Base-by-base conservation (phyloP, 2,329 filamentous ascomycete genomes). In the Fusarium fujikuroi region DNA sequence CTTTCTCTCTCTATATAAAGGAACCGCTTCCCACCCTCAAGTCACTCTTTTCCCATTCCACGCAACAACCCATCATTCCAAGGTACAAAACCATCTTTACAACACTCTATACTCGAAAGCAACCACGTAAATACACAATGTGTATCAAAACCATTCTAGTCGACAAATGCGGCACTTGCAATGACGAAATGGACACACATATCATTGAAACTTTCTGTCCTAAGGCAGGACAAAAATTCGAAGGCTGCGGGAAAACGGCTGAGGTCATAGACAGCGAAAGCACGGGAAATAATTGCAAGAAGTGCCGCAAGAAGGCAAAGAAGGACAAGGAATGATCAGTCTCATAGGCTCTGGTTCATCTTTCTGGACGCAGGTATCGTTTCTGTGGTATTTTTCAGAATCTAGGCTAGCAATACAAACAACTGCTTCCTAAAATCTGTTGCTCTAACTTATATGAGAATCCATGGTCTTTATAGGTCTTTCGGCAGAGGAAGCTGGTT, bases 251-350 rank as follows among this genome's bases (percentile, higher is more conserved):
- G 4, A 3, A 47, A 21, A 15, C 21, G 44, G 44, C 44, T 21
- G 1, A 1, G 14, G 0, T 3, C 3, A 28, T 46, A 0, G 12
- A 46, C 3, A 46, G 43, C 18, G 43, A 21, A 46, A 46, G 43
- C 0, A 10, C 0, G 1, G 18, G 15, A 1, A 16, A 28, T 10
- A 10, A 15, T 21, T 47, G 44, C 44, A 0, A 1, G 0, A 47
- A 28, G 25, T 47, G 44, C 19, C 44, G 25, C 25, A 47, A 7
- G 25, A 28, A 47, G 12, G 25, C 25, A 3, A 47, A 28, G 12
- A 46, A 46, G 44, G 19, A 21, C 19, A 28, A 28, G 2, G 3
- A 47, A 15, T 28, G 0, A 28, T 15, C 5, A 7, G 3, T 18
- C 3, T 3, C 3, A 21, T 9, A 21, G 25, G 12, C 28, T 28